These are phyloP conservation scores for Pichia sp. DNA, from an alignment of 1,139 yeast genomes.

Conservation along the genomic window DNA sequence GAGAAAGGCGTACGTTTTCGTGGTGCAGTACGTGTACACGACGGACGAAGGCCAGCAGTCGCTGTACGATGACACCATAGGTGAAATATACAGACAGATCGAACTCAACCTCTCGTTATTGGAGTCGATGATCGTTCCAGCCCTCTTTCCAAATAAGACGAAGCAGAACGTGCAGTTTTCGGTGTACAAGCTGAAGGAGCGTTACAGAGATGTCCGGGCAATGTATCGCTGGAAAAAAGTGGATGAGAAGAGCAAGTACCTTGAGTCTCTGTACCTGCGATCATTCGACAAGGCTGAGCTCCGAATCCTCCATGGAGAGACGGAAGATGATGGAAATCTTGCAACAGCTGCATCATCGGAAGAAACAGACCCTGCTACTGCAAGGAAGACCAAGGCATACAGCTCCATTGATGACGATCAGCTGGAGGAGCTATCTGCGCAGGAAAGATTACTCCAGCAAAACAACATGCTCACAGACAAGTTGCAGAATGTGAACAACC, in stretches of 20 bases:
- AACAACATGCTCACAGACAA: constrained; percentile 28
- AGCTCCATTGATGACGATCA: constrained; percentile 21
- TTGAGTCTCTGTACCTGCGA: constrained; percentile 9
- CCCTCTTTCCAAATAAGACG: constrained; percentile 2
- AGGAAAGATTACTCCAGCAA: constrained; percentile 28
- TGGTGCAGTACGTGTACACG: not conserved
- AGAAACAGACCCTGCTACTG: constrained; percentile 2
- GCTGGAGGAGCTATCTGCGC: constrained; percentile 23
- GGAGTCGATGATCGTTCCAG: constrained; percentile 10
- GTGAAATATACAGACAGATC: constrained; percentile 7
- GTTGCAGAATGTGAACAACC: constrained; percentile 29
- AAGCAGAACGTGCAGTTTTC: constrained; percentile 13
- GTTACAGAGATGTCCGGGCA: constrained; percentile 24
- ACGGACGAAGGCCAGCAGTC: constrained; percentile 1
- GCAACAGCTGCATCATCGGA: constrained; percentile 1
- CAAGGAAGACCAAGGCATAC: not conserved
- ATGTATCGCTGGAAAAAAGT: constrained; percentile 28
- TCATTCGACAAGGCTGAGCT: constrained; percentile 15
- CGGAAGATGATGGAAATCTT: not conserved
- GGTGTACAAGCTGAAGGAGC: constrained; percentile 20
- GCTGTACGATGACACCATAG: constrained; percentile 7
- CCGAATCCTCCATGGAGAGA: not conserved
- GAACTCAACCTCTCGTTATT: constrained; percentile 12
- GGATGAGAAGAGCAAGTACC: constrained; percentile 21
- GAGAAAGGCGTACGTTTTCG: not conserved